These are phyloP conservation scores for Quercus parvula DNA, from an alignment of 306 rosid genomes.

Conservation along the genomic window DNA sequence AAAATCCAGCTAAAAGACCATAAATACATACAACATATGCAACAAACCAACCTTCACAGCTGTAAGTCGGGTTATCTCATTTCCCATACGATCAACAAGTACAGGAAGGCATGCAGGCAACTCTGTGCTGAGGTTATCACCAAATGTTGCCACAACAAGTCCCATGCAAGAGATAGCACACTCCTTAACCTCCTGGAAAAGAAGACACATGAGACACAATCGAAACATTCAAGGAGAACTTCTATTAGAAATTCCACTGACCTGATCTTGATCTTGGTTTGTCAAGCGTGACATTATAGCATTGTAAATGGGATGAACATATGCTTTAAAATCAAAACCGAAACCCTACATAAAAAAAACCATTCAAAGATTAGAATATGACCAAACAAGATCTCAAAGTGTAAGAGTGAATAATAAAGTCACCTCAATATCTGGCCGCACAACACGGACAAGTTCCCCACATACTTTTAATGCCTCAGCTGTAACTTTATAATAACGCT, in stretches of 20 bases:
- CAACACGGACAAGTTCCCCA: slow-evolving; percentile 91
- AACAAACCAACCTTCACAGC: slow-evolving; percentile 82
- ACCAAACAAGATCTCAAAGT: slow-evolving; percentile 7
- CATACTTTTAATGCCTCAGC: slow-evolving; percentile 99
- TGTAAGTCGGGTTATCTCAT: slow-evolving; percentile 96
- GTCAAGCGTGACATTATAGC: slow-evolving; percentile 97
- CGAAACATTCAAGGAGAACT: not conserved
- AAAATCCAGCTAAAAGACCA: not conserved
- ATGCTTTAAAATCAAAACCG: slow-evolving; percentile 81
- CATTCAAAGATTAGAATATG: slow-evolving; percentile 25
- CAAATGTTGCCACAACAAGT: slow-evolving; percentile 93
- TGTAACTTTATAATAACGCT: slow-evolving; percentile 98
- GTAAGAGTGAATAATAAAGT: slow-evolving; percentile 20
- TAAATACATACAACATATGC: not conserved
- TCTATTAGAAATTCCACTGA: slow-evolving; percentile 34
- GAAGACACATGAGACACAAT: slow-evolving; percentile 23
- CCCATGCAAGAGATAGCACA: slow-evolving; percentile 99
- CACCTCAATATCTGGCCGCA: slow-evolving; percentile 88
- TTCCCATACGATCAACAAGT: slow-evolving; percentile 99
- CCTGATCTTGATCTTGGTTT: slow-evolving; percentile 99
- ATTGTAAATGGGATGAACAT: slow-evolving; percentile 79
- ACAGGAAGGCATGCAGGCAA: slow-evolving; percentile 94
- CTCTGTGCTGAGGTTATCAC: slow-evolving; percentile 76
- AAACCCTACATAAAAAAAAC: slow-evolving; percentile 45
- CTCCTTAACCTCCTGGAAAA: slow-evolving; percentile 92